A percentile compares a stretch with the other conserved stretches of the same genome.
Conservation (phyloP, 2,329 filamentous ascomycete genomes). For the Pestalotiopsis sp. region DNA sequence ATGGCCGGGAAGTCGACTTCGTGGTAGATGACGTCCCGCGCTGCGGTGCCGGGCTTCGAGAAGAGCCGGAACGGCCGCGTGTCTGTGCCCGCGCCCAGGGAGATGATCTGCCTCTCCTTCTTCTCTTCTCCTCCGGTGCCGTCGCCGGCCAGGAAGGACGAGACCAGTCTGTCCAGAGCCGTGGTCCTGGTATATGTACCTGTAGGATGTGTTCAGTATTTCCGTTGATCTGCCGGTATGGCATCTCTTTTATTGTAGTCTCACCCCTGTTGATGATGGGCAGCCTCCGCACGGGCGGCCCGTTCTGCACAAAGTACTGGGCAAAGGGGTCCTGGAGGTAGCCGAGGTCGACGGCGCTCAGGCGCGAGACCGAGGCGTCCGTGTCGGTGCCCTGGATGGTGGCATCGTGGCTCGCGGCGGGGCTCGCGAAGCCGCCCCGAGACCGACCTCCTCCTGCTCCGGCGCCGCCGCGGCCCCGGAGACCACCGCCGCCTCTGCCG, state of each 20-base stretch:
- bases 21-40: conserved; percentile 70
- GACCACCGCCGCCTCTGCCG: conserved; percentile 46
- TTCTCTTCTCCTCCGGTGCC: conserved; percentile 24
- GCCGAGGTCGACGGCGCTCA: conserved; percentile 84
- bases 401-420: conserved; percentile 61
- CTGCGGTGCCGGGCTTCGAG: conserved; percentile 38
- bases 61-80: conserved; percentile 83
- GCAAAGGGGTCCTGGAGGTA: conserved; percentile 87
- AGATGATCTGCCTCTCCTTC: conserved; percentile 76
- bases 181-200: conserved; percentile 91
- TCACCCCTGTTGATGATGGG: conserved; percentile 94
- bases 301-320: conserved; percentile 62
- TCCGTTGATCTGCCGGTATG: not conserved
- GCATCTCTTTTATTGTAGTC: conserved; percentile 18
- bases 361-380: conserved; percentile 84
- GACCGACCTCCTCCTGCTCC: conserved; percentile 23
- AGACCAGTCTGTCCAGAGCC: conserved; percentile 78
- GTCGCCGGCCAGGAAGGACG: conserved; percentile 63
- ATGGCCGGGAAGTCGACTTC: conserved; percentile 88
- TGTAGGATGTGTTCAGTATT: conserved; percentile 39
- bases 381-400: conserved; percentile 88
- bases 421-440: conserved; percentile 21
- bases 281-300: conserved; percentile 63
- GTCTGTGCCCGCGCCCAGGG: conserved; percentile 91
- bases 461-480: conserved; percentile 22